A percentile compares a stretch with the other conserved stretches of the same genome.
These are phyloP conservation scores for Diospyros kaki DNA, from an alignment of 148 eudicot genomes.

Conservation along the genomic window DNA sequence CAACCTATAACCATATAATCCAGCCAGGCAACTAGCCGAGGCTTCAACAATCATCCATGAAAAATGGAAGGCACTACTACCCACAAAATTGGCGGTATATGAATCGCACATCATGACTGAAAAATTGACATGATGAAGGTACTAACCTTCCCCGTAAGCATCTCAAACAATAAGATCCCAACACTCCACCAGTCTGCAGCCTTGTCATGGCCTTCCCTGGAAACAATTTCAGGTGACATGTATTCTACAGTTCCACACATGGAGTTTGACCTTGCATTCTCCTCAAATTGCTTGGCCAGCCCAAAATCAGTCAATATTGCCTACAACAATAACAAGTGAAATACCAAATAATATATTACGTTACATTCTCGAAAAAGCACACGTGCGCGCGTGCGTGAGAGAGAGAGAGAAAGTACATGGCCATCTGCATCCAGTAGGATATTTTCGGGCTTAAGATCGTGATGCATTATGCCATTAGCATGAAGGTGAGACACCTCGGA, in stretches of 20 bases:
- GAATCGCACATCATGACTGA: not conserved
- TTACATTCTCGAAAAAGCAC: no score
- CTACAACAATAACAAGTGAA: conserved; percentile 27
- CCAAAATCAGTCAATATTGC: conserved; percentile 89
- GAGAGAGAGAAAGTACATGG: conserved; percentile 47
- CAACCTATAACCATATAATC: no score
- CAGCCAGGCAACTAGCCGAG: no score
- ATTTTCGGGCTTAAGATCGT: conserved; percentile 96
- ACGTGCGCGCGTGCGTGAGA: not conserved
- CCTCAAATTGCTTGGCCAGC: conserved; percentile 73
- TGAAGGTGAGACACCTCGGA: conserved; percentile 96
- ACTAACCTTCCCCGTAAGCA: conserved; percentile 90
- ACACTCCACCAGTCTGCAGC: conserved; percentile 99
- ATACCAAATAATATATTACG: not conserved
- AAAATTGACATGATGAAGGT: not conserved
- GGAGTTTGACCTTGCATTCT: conserved; percentile 69
- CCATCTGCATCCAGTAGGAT: conserved; percentile 91
- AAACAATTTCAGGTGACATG: conserved; percentile 89
- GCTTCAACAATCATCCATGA: not conserved
- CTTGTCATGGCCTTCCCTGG: conserved; percentile 85
- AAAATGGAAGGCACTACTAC: not conserved
- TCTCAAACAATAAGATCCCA: conserved; percentile 77
- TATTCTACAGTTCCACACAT: conserved; percentile 87
- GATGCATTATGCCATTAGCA: conserved; percentile 89
- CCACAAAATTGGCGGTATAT: not conserved